These are phyloP conservation scores for Helianthus tuberosus DNA, from an alignment of 129 eudicot genomes.

Conservation along the genomic window DNA sequence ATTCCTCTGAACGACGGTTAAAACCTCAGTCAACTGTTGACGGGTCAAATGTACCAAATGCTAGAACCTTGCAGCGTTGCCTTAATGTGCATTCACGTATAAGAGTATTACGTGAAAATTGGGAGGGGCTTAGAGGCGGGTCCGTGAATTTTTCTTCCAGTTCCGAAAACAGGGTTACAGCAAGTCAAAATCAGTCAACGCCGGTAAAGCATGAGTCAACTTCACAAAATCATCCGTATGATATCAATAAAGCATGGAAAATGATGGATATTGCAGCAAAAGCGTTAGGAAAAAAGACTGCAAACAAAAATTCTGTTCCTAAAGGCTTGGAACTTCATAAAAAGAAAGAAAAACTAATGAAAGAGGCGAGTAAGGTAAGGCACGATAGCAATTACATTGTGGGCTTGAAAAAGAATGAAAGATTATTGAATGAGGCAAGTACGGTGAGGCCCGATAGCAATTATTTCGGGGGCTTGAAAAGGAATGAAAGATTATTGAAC, in stretches of 20 bases:
- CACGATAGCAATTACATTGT: slow-evolving; percentile 19
- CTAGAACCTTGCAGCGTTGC: slow-evolving; percentile 63
- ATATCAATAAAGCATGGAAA: slow-evolving; percentile 80
- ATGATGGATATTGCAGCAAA: slow-evolving; percentile 70
- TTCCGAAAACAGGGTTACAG: not conserved
- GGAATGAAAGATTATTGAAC: slow-evolving; percentile 16
- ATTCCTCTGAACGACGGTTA: slow-evolving; percentile 30
- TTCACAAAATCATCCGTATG: slow-evolving; percentile 20
- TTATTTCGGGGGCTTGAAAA: slow-evolving; percentile 23
- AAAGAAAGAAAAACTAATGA: slow-evolving; percentile 29
- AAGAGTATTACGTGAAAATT: slow-evolving; percentile 71
- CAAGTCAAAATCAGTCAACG: slow-evolving; percentile 3
- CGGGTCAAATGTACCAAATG: slow-evolving; percentile 34
- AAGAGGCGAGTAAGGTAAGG: slow-evolving; percentile 29
- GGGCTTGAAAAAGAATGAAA: slow-evolving; percentile 24
- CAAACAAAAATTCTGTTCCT: slow-evolving; percentile 7
- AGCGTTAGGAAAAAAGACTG: slow-evolving; percentile 40
- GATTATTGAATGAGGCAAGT: slow-evolving; percentile 21
- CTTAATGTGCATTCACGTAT: slow-evolving; percentile 64
- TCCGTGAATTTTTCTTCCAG: slow-evolving; percentile 45
- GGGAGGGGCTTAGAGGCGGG: slow-evolving; percentile 67
- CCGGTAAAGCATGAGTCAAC: slow-evolving; percentile 30
- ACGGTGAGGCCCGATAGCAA: slow-evolving; percentile 24
- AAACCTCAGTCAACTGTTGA: slow-evolving; percentile 13
- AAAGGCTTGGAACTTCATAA: slow-evolving; percentile 28